Evolutionary conservation across 345 rosid genomes (phyloP), one percentile per base, ranked within the genome.

Genomic region (Toxicodendron radicans): DNA sequence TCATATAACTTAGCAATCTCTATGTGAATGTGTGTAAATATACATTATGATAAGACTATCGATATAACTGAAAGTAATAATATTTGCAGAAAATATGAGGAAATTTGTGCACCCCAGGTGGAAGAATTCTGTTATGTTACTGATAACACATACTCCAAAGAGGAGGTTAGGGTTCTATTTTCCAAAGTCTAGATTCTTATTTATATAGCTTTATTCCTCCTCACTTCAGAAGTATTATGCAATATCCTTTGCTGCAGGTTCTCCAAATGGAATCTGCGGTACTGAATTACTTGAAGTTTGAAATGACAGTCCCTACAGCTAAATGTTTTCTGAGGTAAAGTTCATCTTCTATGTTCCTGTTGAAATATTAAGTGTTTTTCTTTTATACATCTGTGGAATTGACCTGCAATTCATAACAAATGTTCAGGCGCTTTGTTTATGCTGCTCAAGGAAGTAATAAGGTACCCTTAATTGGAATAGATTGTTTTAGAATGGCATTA

Each of bases 91-190:
- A 94, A 94, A 79, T 94, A 94, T 33, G 98, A 94, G 76, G 97
- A 94, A 80, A 87, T 92, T 51, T 87, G 93, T 68, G 93, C 93
- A 5, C 97, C 98, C 3, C 97, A 85, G 73, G 97, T 89, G 73
- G 95, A 92, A 74, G 94, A 89, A 76, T 91, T 94, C 75, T 92
- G 97, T 77, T 94, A 90, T 83, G 90, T 92, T 43, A 94, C 98
- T 20, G 98, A 94, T 63, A 90, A 94, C 78, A 94, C 97, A 2
- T 92, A 89, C 83, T 85, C 77, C 72, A 92, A 87, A 76, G 85
- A 85, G 46, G 97, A 92, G 96, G 96, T 90, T 74, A 70, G 83
- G 70, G 53, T 62, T 67, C 58, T 64, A 57, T 46, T 52, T 11
- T 10, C 32, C 16, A 27, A 43, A 67, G 45, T 58, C 18, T 12